Percentiles rank a stretch among this genome's conserved stretches.
phyloP scores from a whole-genome alignment of 805 yeast species.

The Wickerhamiella lipophila region DNA sequence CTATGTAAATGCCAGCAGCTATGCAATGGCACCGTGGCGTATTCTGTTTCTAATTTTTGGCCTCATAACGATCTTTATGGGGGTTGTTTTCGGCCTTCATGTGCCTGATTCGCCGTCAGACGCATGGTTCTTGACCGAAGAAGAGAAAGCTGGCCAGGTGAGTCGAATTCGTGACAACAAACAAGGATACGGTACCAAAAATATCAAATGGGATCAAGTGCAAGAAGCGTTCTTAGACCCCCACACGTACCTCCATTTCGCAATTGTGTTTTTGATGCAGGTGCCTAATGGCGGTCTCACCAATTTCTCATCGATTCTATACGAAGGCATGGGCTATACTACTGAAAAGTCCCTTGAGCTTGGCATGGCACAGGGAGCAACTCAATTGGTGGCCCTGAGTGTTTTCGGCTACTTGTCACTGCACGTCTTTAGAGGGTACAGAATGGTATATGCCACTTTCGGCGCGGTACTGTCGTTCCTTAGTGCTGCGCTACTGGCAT shows the following conservation, averaged over 20 bases:
- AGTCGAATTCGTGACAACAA: constrained; percentile 41
- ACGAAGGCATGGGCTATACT: constrained; percentile 28
- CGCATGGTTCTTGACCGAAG: constrained; percentile 36
- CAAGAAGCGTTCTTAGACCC: constrained; percentile 39
- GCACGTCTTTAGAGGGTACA: constrained; percentile 11
- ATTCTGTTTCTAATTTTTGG: constrained; percentile 46
- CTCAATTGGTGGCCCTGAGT: constrained; percentile 22
- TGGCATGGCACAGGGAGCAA: constrained; percentile 37
- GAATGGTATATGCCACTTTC: constrained; percentile 33
- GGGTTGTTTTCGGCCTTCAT: constrained; percentile 17
- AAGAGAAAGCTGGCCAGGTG: constrained; percentile 36
- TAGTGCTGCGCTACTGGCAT: constrained; percentile 36
- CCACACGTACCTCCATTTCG: constrained; percentile 35
- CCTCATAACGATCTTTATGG: constrained; percentile 36
- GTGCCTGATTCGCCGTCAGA: constrained; percentile 43
- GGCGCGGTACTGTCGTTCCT: constrained; percentile 37
- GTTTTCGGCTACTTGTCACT: constrained; percentile 16
- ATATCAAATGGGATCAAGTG: constrained; percentile 44
- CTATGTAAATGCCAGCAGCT: constrained; percentile 23
- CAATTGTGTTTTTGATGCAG: neutral
- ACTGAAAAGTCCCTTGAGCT: constrained; percentile 30
- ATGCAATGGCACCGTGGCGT: constrained; percentile 36
- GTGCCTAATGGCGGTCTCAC: constrained; percentile 31
- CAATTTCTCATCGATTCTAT: constrained; percentile 35
- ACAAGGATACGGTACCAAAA: constrained; percentile 44